Base-by-base conservation (phyloP, 2,329 filamentous ascomycete genomes). In the Trichoderma brevicompactum region DNA sequence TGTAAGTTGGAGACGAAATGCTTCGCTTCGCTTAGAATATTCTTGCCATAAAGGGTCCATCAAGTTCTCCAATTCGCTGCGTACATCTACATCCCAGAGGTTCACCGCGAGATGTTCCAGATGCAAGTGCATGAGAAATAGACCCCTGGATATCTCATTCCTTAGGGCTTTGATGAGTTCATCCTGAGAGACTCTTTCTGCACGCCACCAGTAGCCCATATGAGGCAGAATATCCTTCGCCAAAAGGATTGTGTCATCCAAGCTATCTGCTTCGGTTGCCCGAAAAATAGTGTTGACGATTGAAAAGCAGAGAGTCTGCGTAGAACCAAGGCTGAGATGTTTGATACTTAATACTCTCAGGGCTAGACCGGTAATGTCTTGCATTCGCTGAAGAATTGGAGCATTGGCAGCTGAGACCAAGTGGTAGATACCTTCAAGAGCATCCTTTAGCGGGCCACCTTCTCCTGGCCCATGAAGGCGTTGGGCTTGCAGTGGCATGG, bases 121-220 rank as follows among this genome's bases (percentile, higher is more conserved):
- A 68, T 89, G 87, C 8, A 89, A 78, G 69, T 87, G 83, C 38
- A 88, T 81, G n/a, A 86, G 80, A 68, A 91, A 87, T 34, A 97
- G 79, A 1, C 87, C 87, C 69, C 88, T 88, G 40, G 96, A 81
- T 74, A 97, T 90, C 74, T 93, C 92, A 69, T 94, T 91, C 70
- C 89, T 88, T 56, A 95, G 76, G 1, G 82, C 82, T 68, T 84
- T 87, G 68, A 87, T 82, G 71, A 86, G 82, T 71, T 86, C 83
- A 69, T 87, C 83, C 70, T 87, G 83, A 13, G 85, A 83, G 32
- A 84, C 77, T 52, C 86, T 85, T 70, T 90, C 91, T n/a, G 85
- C 84, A 68, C 88, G 82, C 94, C 94, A 99, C 79, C 92, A 87
- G 56, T 86, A 84, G 64, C 85, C 86, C 69, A 97, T 87, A 50